phyloP scores from a whole-genome alignment of 768 basidiomycete species.

The Suillus bovinus region DNA sequence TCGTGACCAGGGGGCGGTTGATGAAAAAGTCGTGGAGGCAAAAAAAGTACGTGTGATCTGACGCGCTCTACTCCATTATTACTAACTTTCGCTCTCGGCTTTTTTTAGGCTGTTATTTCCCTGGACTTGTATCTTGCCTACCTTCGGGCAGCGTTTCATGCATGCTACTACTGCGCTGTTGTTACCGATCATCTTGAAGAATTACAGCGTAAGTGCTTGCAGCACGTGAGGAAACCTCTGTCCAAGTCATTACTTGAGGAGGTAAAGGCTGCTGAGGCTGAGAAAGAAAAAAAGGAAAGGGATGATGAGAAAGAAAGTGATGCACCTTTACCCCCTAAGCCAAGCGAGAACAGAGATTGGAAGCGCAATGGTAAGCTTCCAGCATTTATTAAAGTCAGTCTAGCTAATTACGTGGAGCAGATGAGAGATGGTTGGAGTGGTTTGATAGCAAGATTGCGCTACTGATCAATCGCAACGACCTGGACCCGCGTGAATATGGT shows the following conservation, averaged over 20 bases:
- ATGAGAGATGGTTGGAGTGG: slow-evolving; percentile 88
- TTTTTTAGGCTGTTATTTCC: slow-evolving; percentile 66
- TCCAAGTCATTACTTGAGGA: slow-evolving; percentile 63
- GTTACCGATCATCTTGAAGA: slow-evolving; percentile 93
- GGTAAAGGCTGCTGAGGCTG: slow-evolving; percentile 52
- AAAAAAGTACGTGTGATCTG: slow-evolving; percentile 60
- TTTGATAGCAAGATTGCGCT: slow-evolving; percentile 85
- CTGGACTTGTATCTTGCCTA: slow-evolving; percentile 94
- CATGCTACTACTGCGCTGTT: slow-evolving; percentile 97
- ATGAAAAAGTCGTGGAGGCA: slow-evolving; percentile 64
- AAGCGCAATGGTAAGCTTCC: slow-evolving; percentile 64
- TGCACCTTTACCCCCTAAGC: slow-evolving; percentile 21
- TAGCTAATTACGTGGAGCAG: slow-evolving; percentile 40
- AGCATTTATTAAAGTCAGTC: slow-evolving; percentile 4
- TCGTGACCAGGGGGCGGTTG: slow-evolving; percentile 61
- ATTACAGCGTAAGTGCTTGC: slow-evolving; percentile 91
- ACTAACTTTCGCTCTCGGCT: slow-evolving; percentile 18
- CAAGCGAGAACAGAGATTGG: slow-evolving; percentile 50
- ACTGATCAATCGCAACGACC: slow-evolving; percentile 71
- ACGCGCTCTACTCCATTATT: neutral
- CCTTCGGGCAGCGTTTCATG: slow-evolving; percentile 87
- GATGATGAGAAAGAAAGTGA: slow-evolving; percentile 45
- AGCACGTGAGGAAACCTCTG: slow-evolving; percentile 82
- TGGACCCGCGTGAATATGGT: slow-evolving; percentile 87
- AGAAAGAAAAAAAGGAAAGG: slow-evolving; percentile 47